Evolutionary conservation across 495 filamentous ascomycete species (phyloP), one percentile per base, ranked within the genome.

Genomic region (Haplographium delicatum): DNA sequence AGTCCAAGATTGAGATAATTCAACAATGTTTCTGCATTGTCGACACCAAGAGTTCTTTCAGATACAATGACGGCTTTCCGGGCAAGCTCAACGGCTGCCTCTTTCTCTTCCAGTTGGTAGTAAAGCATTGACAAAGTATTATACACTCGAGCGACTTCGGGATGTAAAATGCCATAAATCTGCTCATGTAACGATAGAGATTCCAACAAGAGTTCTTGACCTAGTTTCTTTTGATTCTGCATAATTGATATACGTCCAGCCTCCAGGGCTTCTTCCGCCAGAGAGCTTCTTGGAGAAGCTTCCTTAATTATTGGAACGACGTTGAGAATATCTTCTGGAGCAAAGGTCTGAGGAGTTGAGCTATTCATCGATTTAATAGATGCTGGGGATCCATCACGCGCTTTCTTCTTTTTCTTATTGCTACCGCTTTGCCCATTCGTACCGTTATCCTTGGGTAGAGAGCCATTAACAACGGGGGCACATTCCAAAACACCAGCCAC

Each of bases 81-180:
- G 33, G 94, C 91, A 51, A 99, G 78, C 67, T 99, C 94, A 15
- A 97, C 84, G 26, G 94, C 94, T 4, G 86, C 87, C 9, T 85
- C 85, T 73, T 96, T 97, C 73, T 99, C 93, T 34, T 96, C 93
- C 10, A 95, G 81, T 65, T 91, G 85, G 68, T 88, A 96, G 71
- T 95, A 96, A 35, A 97, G 76, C 78, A 93, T 94, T 5, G 94
- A 95, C 24, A 99, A 75, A 31, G 85, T 86, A 66, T 94, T 88
- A 72, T 99, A 99, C 27, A 95, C 83, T 65, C 91, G 82, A 47
- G 91, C 91, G 57, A 97, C 91, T 68, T 99, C 94, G 9, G 94
- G 89, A 65, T 99, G 94, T 19, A 99, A 76, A 33, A 96, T 90
- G 50, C 94, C 94, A 61, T 99, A 99, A 61, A 99, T 96, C 68